phyloP scores from a whole-genome alignment of 495 filamentous ascomycete species.

The Tuber borchii region DNA sequence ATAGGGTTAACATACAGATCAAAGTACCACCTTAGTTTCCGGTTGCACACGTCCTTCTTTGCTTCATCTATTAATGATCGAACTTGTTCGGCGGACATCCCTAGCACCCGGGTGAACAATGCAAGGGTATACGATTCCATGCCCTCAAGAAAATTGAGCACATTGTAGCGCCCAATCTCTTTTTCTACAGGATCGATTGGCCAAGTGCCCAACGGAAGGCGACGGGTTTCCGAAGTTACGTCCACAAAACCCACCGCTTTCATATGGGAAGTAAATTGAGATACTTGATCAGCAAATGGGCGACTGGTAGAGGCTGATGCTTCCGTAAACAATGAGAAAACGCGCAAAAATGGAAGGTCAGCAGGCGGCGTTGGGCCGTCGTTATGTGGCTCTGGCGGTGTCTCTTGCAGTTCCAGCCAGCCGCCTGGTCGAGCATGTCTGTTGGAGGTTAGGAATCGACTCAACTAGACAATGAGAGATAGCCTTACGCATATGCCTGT shows the following conservation, averaged over 20 bases:
- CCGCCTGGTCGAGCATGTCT: conserved; percentile 33
- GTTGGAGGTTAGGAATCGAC: conserved; percentile 9
- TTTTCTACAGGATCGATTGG: conserved; percentile 18
- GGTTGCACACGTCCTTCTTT: conserved; percentile 24
- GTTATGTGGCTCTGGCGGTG: conserved; percentile 18
- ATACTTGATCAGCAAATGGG: conserved; percentile 14
- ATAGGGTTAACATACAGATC: conserved; percentile 26
- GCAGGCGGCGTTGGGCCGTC: conserved; percentile 22
- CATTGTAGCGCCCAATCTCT: conserved; percentile 36
- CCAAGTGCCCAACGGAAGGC: conserved; percentile 34
- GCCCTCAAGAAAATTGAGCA: conserved; percentile 36
- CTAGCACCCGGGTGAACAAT: conserved; percentile 25
- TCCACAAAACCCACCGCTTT: conserved; percentile 33
- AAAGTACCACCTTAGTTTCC: conserved; percentile 33
- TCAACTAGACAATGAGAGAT: background rate
- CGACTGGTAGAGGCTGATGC: conserved; percentile 21
- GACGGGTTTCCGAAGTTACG: conserved; percentile 20
- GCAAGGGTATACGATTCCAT: conserved; percentile 35
- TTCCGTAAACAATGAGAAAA: conserved; percentile 17
- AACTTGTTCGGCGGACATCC: conserved; percentile 28
- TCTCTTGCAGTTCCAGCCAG: conserved; percentile 39
- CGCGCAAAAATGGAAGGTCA: conserved; percentile 27
- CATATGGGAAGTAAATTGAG: conserved; percentile 32
- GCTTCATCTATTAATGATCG: conserved; percentile 17
- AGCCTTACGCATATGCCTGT: conserved; percentile 29